Evolutionary conservation across 106 monocot species (phyloP).

Genomic region (Acorus gramineus): DNA sequence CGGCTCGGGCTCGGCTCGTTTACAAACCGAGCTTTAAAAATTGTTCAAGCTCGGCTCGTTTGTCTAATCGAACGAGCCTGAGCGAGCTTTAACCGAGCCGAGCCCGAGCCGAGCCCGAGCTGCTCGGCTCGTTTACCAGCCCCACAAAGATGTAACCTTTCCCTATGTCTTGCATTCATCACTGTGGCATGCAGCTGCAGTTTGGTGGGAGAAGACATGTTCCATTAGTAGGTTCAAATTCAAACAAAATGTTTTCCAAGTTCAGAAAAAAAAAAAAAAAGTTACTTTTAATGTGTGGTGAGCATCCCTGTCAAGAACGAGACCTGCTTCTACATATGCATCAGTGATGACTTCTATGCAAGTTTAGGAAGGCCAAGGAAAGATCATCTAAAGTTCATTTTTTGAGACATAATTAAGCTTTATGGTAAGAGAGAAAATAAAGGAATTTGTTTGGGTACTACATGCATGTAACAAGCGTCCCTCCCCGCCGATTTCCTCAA

Average conservation of each 20-base stretch:
- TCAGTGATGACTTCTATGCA: slow-evolving; percentile 61
- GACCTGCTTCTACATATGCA: slow-evolving; percentile 83
- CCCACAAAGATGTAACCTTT: slow-evolving; percentile 27
- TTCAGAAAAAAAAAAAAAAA: background rate
- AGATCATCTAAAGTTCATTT: no score
- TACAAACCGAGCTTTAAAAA: no score
- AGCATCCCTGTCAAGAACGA: slow-evolving; percentile 76
- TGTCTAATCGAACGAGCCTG: no score
- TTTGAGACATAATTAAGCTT: no score
- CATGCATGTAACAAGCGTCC: slow-evolving; percentile 77
- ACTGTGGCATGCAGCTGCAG: slow-evolving; percentile 89
- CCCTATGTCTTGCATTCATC: slow-evolving; percentile 75
- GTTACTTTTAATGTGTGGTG: slow-evolving; percentile 59
- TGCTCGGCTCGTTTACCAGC: no score
- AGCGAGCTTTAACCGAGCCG: no score
- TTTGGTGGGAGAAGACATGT: background rate
- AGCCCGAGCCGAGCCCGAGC: no score
- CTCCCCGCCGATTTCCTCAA: slow-evolving; percentile 83
- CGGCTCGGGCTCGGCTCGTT: no score
- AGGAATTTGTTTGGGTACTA: slow-evolving; percentile 50
- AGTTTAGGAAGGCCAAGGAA: slow-evolving; percentile 28
- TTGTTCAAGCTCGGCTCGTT: no score
- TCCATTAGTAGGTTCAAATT: no score
- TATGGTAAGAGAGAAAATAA: background rate
- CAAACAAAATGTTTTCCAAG: no score